phyloP scores from a whole-genome alignment of 2,329 filamentous ascomycete species.

The Truncatella angustata region DNA sequence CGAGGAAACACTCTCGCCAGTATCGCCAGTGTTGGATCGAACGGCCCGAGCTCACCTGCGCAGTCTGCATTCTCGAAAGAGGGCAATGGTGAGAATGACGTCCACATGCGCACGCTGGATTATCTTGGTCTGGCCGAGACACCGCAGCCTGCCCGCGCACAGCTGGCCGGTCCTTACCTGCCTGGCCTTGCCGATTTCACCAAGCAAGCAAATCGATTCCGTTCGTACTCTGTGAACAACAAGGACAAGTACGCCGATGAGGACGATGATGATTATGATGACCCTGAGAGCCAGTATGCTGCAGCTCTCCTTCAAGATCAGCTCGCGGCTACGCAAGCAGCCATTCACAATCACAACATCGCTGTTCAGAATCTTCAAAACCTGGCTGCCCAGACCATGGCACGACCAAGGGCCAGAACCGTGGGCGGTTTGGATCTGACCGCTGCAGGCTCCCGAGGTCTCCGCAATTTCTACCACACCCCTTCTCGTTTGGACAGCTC shows the following conservation, averaged over 20 bases:
- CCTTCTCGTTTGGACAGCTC: constrained; percentile 70
- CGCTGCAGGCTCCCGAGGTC: constrained; percentile 63
- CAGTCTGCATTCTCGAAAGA: constrained; percentile 85
- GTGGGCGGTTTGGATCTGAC: constrained; percentile 77
- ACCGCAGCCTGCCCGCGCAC: constrained; percentile 75
- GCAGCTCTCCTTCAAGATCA: constrained; percentile 62
- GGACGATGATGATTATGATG: constrained; percentile 74
- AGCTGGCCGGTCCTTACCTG: constrained; percentile 72
- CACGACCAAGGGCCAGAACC: constrained; percentile 83
- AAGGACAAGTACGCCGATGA: constrained; percentile 95
- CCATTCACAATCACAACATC: constrained; percentile 87
- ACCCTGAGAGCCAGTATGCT: constrained; percentile 58
- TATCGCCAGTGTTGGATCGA: constrained; percentile 84
- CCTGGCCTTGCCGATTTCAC: constrained; percentile 74
- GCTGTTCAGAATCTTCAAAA: constrained; percentile 71
- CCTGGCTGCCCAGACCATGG: constrained; percentile 79
- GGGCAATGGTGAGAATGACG: constrained; percentile 80
- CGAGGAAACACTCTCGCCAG: constrained; percentile 81
- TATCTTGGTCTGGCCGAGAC: constrained; percentile 95
- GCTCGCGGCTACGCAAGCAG: constrained; percentile 61
- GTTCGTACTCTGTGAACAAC: constrained; percentile 97
- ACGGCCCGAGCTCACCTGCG: constrained; percentile 82
- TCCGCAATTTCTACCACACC: constrained; percentile 74
- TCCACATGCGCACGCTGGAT: constrained; percentile 85
- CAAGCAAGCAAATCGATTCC: constrained; percentile 80